Percentiles rank a stretch among this genome's conserved stretches.
Conservation (phyloP, 2,329 filamentous ascomycete species). For the Verticillium nubilum region DNA sequence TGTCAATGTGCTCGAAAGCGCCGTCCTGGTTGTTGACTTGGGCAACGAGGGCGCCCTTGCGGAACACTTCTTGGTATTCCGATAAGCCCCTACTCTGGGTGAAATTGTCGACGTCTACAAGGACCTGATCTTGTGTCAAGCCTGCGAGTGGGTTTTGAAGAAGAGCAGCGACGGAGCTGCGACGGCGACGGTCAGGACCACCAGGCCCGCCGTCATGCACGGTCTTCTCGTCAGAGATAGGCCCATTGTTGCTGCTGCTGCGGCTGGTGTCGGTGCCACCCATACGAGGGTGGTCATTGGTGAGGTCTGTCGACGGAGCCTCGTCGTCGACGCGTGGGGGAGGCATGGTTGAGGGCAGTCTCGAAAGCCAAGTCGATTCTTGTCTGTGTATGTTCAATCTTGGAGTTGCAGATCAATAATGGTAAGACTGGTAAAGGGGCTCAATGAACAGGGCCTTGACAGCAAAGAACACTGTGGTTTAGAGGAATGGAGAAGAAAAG, state of each 20-base stretch:
- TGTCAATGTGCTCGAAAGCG: slow-evolving; percentile 21
- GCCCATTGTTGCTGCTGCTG: slow-evolving; percentile 15
- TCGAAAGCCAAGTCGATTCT: background rate
- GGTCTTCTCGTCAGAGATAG: slow-evolving; percentile 2
- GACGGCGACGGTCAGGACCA: background rate
- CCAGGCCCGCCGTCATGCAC: background rate
- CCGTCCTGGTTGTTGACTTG: slow-evolving; percentile 31
- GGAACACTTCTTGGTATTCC: slow-evolving; percentile 37
- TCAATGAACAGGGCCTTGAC: background rate
- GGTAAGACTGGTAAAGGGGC: background rate
- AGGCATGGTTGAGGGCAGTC: slow-evolving; percentile 15
- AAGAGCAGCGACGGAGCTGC: slow-evolving; percentile 18
- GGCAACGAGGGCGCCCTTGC: slow-evolving; percentile 45
- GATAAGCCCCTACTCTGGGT: slow-evolving; percentile 25
- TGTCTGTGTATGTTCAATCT: background rate
- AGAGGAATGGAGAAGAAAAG: background rate
- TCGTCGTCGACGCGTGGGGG: slow-evolving; percentile 16
- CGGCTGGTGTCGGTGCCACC: slow-evolving; percentile 10
- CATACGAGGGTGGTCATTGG: slow-evolving; percentile 2
- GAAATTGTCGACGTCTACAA: slow-evolving; percentile 30
- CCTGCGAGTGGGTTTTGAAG: slow-evolving; percentile 24
- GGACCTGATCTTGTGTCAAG: slow-evolving; percentile 20
- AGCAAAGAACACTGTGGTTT: background rate
- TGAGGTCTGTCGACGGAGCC: slow-evolving; percentile 11
- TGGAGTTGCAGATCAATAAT: background rate